Evolutionary conservation across 352 stramenopile genomes (phyloP), one percentile per base, ranked within the genome.

Genomic region (Pythium rhizo-oryzae): DNA sequence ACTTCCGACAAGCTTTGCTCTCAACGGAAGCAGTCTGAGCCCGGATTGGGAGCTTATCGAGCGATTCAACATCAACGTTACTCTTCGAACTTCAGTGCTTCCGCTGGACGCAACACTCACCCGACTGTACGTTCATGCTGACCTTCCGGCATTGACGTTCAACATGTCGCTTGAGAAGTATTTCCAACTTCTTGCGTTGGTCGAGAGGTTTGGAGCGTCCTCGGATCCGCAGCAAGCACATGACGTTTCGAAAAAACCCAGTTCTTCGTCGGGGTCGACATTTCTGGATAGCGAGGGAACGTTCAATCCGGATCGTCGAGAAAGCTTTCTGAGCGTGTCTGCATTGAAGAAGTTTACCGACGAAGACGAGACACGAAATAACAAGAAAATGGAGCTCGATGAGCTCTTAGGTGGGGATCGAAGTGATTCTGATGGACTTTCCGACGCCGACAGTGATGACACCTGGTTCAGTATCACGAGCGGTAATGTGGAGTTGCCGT

Each of bases 391-490:
- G 73, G 67, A 61, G 44, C 59, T 56, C 60, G 39, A 58, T 21
- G 58, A 67, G 21, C 59, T 68, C 9, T 11, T 51, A 24, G 66
- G 37, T 16, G 54, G 44, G 11, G 54, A 43, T 24, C 71, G 69
- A 33, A 53, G 46, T 21, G 80, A 89, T 28, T 87, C 75, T 0
- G 87, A 91, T 43, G 75, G 69, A 56, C 75, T 85, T 28, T 93
- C 87, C 23, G 92, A 86, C 63, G 83, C 86, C 49, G 82, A 83
- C 35, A 96, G 89, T 77, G 89, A 96, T 60, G 89, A 96, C 52
- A 95, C 89, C 0, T 96, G 89, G 89, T 96, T 96, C 67, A 96
- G 89, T 47, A 92, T 96, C 54, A 80, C 85, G 16, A 93, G 82
- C 51, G 84, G 81, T 18, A 91, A 84, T 33, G 59, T 84, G 25